These are phyloP conservation scores for Bryum argenteum DNA, from an alignment of 225 moss, liverwort and hornwort species.

Conservation along the genomic window DNA sequence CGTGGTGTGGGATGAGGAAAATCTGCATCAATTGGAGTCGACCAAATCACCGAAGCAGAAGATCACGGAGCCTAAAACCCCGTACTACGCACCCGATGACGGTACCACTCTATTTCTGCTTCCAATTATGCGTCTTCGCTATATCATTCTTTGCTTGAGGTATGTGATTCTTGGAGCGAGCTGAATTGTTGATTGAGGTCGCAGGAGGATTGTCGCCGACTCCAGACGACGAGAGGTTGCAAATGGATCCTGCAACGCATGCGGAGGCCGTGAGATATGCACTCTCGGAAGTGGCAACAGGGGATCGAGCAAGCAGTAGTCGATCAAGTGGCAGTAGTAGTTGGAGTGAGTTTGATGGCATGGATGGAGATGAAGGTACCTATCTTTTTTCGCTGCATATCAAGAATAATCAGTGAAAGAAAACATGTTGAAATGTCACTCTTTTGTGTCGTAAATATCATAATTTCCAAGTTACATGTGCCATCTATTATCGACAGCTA, in stretches of 20 bases:
- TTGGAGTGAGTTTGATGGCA: constrained; percentile 77
- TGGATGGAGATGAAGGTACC: constrained; percentile 72
- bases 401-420: too few species aligned
- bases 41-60: constrained; percentile 98
- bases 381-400: too few species aligned
- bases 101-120: constrained; percentile 48
- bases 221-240: constrained; percentile 57
- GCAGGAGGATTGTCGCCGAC: constrained; percentile 82
- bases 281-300: constrained; percentile 75
- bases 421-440: too few species aligned
- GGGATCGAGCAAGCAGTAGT: constrained; percentile 68
- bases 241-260: constrained; percentile 75
- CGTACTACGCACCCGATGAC: constrained; percentile 86
- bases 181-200: constrained; percentile 28
- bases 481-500: too few species aligned
- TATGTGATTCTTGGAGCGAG: constrained; percentile 15
- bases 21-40: constrained; percentile 86
- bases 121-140: not conserved
- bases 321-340: constrained; percentile 54
- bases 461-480: too few species aligned
- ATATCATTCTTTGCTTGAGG: not conserved
- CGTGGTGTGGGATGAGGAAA: constrained; percentile 98
- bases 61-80: constrained; percentile 98
- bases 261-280: constrained; percentile 88
- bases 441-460: too few species aligned